Evolutionary conservation across 306 rosid species (phyloP), one percentile per base, ranked within the genome.

Genomic region (Rosa chinensis): DNA sequence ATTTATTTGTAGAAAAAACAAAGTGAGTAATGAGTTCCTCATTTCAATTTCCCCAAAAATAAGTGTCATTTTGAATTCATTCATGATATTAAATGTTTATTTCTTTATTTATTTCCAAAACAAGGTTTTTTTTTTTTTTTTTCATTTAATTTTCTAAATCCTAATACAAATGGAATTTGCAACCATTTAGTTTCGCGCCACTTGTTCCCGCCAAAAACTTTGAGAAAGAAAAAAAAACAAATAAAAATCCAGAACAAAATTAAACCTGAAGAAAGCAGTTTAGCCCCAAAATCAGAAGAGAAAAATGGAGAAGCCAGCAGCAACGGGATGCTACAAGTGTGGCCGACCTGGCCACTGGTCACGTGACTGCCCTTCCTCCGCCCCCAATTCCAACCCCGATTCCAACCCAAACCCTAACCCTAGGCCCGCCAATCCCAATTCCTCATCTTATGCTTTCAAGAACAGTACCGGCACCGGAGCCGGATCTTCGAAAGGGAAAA

Each of bases 271-370:
- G 39, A 63, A 75, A 35, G 9, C 42, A 49, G 37, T 4, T 42
- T 18, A 1, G 18, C 35, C n/a, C 72, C 8, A 63, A 12, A 32
- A 21, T 17, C 47, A 39, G 7, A 37, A 50, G 25, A 16, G 13
- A 52, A 18, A 17, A 67, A 49, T 70, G 70, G 81, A 66, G 69
- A 83, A 82, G 72, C 59, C 89, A 40, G 77, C 87, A 20, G 89
- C 94, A n/a, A 92, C 99, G 0, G 99, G 99, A 1, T 95, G 99
- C 85, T 93, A 77, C 96, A 95, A 93, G 85, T 95, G 99, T 59
- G 99, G 99, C 39, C 86, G 90, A 55, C 98, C 99, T 10, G 99
- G 99, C 66, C 99, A 95, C 83, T 95, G 99, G 99, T 90, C 99
- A 3, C 96, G 98, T 1, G 99, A 95, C 78, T 95, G 98, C 61